Conservation (phyloP, 495 filamentous ascomycete species). For the Achaetomiella virescens region DNA sequence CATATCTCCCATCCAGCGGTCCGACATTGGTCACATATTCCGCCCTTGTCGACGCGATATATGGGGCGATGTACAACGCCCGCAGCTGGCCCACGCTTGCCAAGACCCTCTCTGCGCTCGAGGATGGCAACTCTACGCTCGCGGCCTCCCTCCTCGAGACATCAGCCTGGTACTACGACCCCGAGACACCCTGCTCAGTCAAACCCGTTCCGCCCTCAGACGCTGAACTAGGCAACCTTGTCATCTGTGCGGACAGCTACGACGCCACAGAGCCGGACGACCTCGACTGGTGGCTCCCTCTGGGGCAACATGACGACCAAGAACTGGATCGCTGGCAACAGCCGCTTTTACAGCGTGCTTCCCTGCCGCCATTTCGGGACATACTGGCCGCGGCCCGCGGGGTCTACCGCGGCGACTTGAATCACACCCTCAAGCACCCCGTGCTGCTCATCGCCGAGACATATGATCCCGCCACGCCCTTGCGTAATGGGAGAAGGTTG, state of each 20-base stretch:
- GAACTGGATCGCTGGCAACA: constrained; percentile 41
- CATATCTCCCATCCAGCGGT: constrained; percentile 31
- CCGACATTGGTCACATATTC: constrained; percentile 41
- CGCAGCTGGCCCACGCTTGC: constrained; percentile 36
- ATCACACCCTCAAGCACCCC: constrained; percentile 35
- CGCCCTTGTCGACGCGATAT: constrained; percentile 30
- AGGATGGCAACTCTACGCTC: constrained; percentile 38
- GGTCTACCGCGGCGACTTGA: constrained; percentile 41
- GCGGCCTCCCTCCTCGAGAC: constrained; percentile 30
- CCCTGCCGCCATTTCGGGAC: constrained; percentile 37
- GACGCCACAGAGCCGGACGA: constrained; percentile 37
- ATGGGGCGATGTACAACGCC: constrained; percentile 37
- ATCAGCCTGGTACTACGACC: constrained; percentile 35
- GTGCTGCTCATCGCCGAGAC: constrained; percentile 42
- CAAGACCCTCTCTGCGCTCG: constrained; percentile 35
- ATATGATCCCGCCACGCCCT: constrained; percentile 44
- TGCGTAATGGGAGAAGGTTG: constrained; percentile 39
- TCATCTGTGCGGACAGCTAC: constrained; percentile 40
- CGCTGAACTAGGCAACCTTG: constrained; percentile 31
- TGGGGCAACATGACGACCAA: constrained; percentile 40
- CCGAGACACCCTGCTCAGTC: constrained; percentile 25
- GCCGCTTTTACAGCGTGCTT: constrained; percentile 36
- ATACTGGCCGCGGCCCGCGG: constrained; percentile 40
- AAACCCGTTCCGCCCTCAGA: constrained; percentile 23
- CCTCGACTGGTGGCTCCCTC: constrained; percentile 37